Evolutionary conservation across 2,329 filamentous ascomycete species (phyloP), one percentile per base, ranked within the genome.

Genomic region (Talaromyces amestolkiae): DNA sequence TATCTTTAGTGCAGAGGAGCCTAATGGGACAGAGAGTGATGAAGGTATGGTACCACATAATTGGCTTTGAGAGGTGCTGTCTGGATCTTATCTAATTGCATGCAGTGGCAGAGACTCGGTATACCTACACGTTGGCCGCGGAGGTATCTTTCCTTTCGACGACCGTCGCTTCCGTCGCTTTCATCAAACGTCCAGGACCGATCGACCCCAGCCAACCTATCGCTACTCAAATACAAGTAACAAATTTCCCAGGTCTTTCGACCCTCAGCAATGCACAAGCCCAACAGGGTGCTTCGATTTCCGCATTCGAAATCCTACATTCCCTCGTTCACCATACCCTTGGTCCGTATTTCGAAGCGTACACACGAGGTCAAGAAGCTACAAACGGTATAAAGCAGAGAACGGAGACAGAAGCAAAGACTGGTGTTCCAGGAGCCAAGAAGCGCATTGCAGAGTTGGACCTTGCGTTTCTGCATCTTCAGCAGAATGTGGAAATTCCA

Each of bases 401-500:
- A 72, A 87, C 90, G 22, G 93, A 98, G 73, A 88, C 91, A 60
- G 95, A 98, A 74, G 89, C 91, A 53, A 96, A 96, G 81, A 96
- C 92, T 19, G 95, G 95, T 67, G 93, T 99, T 68, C 93, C 95
- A 17, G 92, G 94, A n/a, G 94, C 95, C 22, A 97, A 97, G 84
- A 97, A 97, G 86, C 92, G 93, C 74, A 89, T 98, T 77, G 95
- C 94, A 60, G 96, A 99, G 77, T 81, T 99, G 70, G 93, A 97
- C 77, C 84, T 97, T 71, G 95, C 91, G 70, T 82, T 99, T 73
- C 85, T 93, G 65, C 94, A 99, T 74, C 84, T 99, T 63, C 93
- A 97, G 79, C 93, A 99, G 78, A 98, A 99, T 78, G 93, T 97
- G 64, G 96, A 99, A 78, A 98, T 99, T 62, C 95, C 95, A 22